A percentile compares a stretch with the other conserved stretches of the same genome.
phyloP scores from a whole-genome alignment of 306 rosid species.

The Canavalia ensiformis region DNA sequence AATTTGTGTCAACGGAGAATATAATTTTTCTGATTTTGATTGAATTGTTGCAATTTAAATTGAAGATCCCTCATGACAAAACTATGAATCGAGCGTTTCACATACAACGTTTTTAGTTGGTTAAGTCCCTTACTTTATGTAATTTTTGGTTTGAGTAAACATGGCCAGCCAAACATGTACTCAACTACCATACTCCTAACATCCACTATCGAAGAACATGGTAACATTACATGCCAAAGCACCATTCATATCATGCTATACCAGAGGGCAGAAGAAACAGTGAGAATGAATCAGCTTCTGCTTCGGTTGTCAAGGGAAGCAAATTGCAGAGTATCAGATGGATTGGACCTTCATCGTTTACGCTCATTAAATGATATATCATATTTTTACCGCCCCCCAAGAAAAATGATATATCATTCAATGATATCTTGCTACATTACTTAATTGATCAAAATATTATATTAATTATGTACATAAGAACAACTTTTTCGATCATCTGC shows the following conservation, averaged over 20 bases:
- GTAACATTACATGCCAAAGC: too few relatives aligned
- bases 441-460: too few relatives aligned
- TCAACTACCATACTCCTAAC: constrained; percentile 53
- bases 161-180: constrained; percentile 15
- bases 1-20: constrained; percentile 40
- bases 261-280: background rate
- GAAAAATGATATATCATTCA: too few relatives aligned
- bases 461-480: too few relatives aligned
- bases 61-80: constrained; percentile 42
- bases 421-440: too few relatives aligned
- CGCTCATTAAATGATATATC: too few relatives aligned
- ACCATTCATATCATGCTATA: too few relatives aligned
- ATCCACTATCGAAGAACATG: background rate
- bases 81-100: constrained; percentile 38
- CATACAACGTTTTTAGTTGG: constrained; percentile 10
- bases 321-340: background rate
- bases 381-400: too few relatives aligned
- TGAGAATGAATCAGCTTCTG: background rate
- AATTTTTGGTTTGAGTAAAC: background rate
- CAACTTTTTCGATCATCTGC: background rate
- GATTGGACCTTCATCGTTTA: background rate
- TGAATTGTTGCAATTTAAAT: constrained; percentile 14
- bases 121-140: background rate
- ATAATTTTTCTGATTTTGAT: constrained; percentile 19
- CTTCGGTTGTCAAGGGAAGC: too few relatives aligned